Evolutionary conservation across 352 stramenopile genomes (phyloP).

Genomic region (Elongisporangium senticosum): DNA sequence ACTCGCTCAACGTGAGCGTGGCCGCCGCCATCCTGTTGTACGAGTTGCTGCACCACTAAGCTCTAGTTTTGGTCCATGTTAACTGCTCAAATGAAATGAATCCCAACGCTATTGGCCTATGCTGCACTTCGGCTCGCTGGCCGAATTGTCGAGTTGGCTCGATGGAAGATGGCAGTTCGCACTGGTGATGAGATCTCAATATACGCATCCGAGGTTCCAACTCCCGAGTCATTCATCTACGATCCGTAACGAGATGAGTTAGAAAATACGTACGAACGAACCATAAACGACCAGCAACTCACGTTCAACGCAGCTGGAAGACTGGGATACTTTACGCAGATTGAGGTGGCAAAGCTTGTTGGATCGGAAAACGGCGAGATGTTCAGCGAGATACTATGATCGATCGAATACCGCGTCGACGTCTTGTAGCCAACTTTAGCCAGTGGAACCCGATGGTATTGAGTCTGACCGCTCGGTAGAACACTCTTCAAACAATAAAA

Average conservation of each 20-base stretch:
- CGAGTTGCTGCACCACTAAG: slow-evolving; percentile 64
- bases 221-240: slow-evolving; percentile 1
- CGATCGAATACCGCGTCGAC: slow-evolving; percentile 15
- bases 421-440: slow-evolving; percentile 12
- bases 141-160: slow-evolving; percentile 31
- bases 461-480: slow-evolving; percentile 31
- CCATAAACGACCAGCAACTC: background rate
- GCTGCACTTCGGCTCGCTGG: slow-evolving; percentile 2
- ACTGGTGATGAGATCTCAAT: slow-evolving; percentile 33
- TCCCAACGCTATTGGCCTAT: background rate
- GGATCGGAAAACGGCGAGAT: slow-evolving; percentile 55
- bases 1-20: slow-evolving; percentile 82
- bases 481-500: slow-evolving; percentile 13
- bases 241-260: too few species aligned
- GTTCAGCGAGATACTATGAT: slow-evolving; percentile 30
- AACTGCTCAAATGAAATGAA: too few species aligned
- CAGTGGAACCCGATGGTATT: slow-evolving; percentile 29
- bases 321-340: slow-evolving; percentile 29
- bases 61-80: background rate
- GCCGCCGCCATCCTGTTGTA: slow-evolving; percentile 74
- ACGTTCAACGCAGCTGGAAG: slow-evolving; percentile 19
- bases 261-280: too few species aligned
- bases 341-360: slow-evolving; percentile 26
- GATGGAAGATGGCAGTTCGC: slow-evolving; percentile 32
- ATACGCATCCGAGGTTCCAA: slow-evolving; percentile 9